Evolutionary conservation across 2,329 filamentous ascomycete species (phyloP).

Genomic region (Colletotrichum neosansevieriae): DNA sequence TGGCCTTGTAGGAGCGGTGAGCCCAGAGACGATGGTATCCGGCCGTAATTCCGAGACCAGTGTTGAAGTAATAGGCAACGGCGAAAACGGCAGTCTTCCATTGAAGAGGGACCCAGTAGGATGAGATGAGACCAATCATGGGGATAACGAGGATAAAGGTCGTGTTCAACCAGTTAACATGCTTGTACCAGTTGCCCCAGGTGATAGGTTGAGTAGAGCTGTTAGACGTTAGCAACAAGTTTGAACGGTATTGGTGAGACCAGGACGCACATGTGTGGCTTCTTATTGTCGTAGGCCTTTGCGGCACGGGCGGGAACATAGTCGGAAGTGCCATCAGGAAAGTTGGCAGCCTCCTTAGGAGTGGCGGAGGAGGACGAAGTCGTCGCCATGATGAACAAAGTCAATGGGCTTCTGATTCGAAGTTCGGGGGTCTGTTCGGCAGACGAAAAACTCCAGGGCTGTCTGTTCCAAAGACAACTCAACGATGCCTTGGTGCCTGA

Average conservation of each 20-base stretch:
- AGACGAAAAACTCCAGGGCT: constrained; percentile 12
- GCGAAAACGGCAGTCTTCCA: constrained; percentile 80
- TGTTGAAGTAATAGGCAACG: constrained; percentile 85
- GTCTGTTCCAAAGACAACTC: constrained; percentile 27
- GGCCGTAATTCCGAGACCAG: constrained; percentile 83
- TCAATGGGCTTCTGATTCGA: constrained; percentile 4
- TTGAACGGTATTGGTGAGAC: background rate
- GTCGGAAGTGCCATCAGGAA: constrained; percentile 67
- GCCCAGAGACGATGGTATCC: constrained; percentile 82
- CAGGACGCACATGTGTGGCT: constrained; percentile 75
- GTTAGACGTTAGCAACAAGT: background rate
- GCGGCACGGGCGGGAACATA: constrained; percentile 62
- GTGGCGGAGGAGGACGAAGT: constrained; percentile 54
- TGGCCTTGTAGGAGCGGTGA: constrained; percentile 85
- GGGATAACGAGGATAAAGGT: constrained; percentile 84
- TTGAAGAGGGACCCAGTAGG: constrained; percentile 83
- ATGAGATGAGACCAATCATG: constrained; percentile 76
- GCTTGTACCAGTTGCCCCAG: constrained; percentile 86
- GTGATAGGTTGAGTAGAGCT: constrained; percentile 82
- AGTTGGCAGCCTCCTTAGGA: constrained; percentile 54
- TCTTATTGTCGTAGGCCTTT: constrained; percentile 68
- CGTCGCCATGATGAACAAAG: constrained; percentile 36
- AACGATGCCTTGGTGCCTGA: constrained; percentile 15
- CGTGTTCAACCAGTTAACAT: constrained; percentile 94
- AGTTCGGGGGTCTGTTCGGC: constrained; percentile 3